A percentile compares a stretch with the other conserved stretches of the same genome.
phyloP scores from a whole-genome alignment of 225 moss, liverwort and hornwort genomes.

The Climacium dendroides region DNA sequence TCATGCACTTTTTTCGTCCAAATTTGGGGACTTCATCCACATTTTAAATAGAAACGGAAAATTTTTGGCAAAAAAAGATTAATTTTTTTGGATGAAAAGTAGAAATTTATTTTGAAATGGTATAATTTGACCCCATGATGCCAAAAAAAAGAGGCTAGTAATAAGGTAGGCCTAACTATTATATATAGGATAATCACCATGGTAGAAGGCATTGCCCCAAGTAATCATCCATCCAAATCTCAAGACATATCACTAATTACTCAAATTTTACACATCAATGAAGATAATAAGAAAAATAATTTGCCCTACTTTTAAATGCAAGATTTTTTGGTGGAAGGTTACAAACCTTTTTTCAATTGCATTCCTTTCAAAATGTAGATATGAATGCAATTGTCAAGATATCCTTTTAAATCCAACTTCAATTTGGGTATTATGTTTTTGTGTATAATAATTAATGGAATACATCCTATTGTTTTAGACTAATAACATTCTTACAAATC shows the following conservation, averaged over 20 bases:
- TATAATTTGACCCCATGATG: too few species aligned
- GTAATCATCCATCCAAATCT: fast-evolving
- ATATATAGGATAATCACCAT: neutral
- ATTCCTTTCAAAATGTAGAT: neutral
- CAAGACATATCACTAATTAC: fast-evolving
- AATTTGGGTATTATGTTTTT: neutral
- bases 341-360: neutral
- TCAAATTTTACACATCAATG: fast-evolving
- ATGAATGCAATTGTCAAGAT: neutral
- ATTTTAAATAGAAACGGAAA: too few species aligned
- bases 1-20: too few species aligned
- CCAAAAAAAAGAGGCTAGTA: too few species aligned
- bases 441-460: neutral
- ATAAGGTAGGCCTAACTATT: neutral
- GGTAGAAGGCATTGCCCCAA: fast-evolving
- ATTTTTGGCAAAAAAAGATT: too few species aligned
- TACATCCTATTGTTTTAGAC: neutral
- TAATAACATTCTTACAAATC: neutral
- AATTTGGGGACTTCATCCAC: too few species aligned
- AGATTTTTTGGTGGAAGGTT: neutral
- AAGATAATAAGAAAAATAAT: neutral
- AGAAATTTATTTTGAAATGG: too few species aligned
- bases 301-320: neutral
- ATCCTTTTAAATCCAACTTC: neutral
- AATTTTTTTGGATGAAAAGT: too few species aligned